Evolutionary conservation across 352 stramenopile genomes (phyloP).

Genomic region (Phytopythium kandeliae): DNA sequence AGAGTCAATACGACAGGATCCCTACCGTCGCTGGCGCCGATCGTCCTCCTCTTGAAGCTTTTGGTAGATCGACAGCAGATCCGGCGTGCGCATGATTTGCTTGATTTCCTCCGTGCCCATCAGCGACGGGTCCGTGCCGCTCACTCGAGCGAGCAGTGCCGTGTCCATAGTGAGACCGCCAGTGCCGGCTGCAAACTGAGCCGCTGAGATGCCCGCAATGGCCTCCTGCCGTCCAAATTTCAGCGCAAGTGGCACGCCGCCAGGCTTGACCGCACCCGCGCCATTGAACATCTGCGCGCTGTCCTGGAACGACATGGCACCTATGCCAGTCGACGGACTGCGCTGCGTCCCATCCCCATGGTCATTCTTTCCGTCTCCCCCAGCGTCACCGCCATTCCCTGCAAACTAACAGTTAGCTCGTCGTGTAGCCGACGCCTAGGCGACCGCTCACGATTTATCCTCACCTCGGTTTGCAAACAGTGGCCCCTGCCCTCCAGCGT

Average conservation of each 20-base stretch:
- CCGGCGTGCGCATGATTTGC: constrained; percentile 81
- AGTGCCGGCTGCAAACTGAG: constrained; percentile 78
- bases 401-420: background rate
- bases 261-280: constrained; percentile 17
- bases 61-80: constrained; percentile 85
- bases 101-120: constrained; percentile 84
- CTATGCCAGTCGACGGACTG: constrained; percentile 53
- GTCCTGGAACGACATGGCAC: constrained; percentile 61
- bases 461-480: background rate
- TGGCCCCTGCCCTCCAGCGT: constrained; percentile 5
- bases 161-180: constrained; percentile 76
- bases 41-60: constrained; percentile 86
- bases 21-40: constrained; percentile 49
- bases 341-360: constrained; percentile 9
- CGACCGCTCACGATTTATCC: background rate
- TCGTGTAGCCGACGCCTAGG: too few species aligned
- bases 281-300: constrained; percentile 13
- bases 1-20: background rate
- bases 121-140: constrained; percentile 64
- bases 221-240: constrained; percentile 27
- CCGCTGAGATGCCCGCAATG: constrained; percentile 57
- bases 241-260: constrained; percentile 7
- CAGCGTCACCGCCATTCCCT: background rate
- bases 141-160: constrained; percentile 71
- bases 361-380: constrained; percentile 1